Percentiles rank a stretch among this genome's conserved stretches.
Conservation (phyloP, 371 early-diverging fungal genomes). For the Batkoa obscura region DNA sequence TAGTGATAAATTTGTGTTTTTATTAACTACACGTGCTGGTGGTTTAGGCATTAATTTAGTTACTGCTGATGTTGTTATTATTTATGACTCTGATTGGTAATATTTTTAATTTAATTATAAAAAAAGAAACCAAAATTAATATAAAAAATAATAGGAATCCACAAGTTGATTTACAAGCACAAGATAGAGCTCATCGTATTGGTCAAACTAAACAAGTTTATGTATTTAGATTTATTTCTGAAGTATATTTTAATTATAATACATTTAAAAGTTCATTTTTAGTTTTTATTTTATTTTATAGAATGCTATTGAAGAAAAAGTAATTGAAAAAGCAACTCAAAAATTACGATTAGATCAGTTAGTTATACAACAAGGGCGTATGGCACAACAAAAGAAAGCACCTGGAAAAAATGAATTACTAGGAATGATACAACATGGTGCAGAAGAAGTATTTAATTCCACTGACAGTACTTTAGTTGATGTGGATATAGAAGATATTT, state of each 20-base stretch:
- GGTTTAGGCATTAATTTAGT: conserved; percentile 98
- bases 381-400: conserved; percentile 16
- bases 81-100: conserved; percentile 96
- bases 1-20: conserved; percentile 87
- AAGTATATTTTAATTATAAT: no score
- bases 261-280: no score
- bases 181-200: conserved; percentile 98
- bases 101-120: conserved; percentile 1
- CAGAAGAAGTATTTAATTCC: conserved; percentile 67
- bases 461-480: conserved; percentile 26
- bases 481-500: conserved; percentile 75
- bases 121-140: neutral
- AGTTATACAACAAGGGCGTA: conserved; percentile 73
- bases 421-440: conserved; percentile 93
- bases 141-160: conserved; percentile 39
- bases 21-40: conserved; percentile 96
- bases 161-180: conserved; percentile 92
- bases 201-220: conserved; percentile 98
- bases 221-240: conserved; percentile 95
- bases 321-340: conserved; percentile 87
- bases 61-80: conserved; percentile 91
- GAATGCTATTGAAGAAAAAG: conserved; percentile 95
- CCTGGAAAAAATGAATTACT: conserved; percentile 66
- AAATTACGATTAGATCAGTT: conserved; percentile 96
- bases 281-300: neutral